These are phyloP conservation scores for Thoreauomyces humboldtii DNA, from an alignment of 192 early-diverging fungal species.

Conservation along the genomic window DNA sequence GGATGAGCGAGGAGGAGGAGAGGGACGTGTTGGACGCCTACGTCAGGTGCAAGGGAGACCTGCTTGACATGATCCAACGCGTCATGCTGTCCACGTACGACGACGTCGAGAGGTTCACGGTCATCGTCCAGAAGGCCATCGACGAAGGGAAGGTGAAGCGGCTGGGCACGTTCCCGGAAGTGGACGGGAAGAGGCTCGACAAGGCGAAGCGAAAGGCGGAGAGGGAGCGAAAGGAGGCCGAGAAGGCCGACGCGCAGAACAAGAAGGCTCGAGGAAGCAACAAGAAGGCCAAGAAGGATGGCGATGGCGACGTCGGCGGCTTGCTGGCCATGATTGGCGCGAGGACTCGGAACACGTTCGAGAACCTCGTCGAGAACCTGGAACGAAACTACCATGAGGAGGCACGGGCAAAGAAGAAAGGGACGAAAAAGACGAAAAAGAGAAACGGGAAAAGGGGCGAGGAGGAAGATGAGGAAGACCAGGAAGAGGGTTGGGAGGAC, in stretches of 20 bases:
- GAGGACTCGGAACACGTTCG: no score
- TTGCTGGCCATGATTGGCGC: neutral
- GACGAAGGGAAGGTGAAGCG: slow-evolving; percentile 47
- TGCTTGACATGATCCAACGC: slow-evolving; percentile 46
- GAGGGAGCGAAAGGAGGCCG: neutral
- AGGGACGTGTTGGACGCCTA: slow-evolving; percentile 59
- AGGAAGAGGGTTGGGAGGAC: slow-evolving; percentile 5
- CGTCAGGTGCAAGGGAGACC: neutral
- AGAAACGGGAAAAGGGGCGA: slow-evolving; percentile 23
- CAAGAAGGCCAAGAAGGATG: slow-evolving; percentile 11
- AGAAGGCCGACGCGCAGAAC: neutral
- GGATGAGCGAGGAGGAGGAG: slow-evolving; percentile 61
- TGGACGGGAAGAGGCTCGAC: slow-evolving; percentile 34
- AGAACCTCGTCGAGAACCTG: slow-evolving; percentile 16
- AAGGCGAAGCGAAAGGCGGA: slow-evolving; percentile 57
- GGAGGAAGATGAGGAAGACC: slow-evolving; percentile 5
- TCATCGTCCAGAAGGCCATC: slow-evolving; percentile 67
- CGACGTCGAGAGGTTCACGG: slow-evolving; percentile 63
- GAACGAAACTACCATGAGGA: no score
- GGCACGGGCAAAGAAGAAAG: slow-evolving; percentile 35
- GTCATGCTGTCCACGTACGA: slow-evolving; percentile 61
- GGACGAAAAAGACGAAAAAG: slow-evolving; percentile 11
- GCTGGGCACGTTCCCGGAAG: slow-evolving; percentile 50
- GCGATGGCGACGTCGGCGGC: neutral
- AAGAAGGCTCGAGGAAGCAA: neutral